Percentiles rank a stretch among this genome's conserved stretches.
Conservation (phyloP, 2,329 filamentous ascomycete species). For the Pyrenochaeta sp. region DNA sequence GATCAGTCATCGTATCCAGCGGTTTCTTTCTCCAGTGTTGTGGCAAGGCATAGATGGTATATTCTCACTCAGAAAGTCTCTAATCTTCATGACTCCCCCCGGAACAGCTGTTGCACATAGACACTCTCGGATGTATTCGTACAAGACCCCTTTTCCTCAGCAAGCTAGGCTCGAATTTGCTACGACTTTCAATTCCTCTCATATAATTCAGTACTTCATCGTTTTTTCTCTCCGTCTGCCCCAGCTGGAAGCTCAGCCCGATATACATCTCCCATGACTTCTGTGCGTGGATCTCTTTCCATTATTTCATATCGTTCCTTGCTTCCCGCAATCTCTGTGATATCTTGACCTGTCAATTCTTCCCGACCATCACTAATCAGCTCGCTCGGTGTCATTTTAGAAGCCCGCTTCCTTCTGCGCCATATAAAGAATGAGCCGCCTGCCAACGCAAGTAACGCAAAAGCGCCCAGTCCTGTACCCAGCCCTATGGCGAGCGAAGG, state of each 20-base stretch:
- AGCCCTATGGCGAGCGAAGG: conserved; percentile 2
- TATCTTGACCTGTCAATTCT: neutral
- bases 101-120: too few species aligned
- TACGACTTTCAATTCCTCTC: too few species aligned
- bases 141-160: too few species aligned
- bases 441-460: neutral
- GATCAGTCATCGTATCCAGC: too few species aligned
- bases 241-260: conserved; percentile 1
- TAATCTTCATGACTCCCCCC: too few species aligned
- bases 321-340: neutral
- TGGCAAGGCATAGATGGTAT: too few species aligned
- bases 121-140: too few species aligned
- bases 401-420: neutral
- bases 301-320: conserved; percentile 1
- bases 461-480: neutral
- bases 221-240: too few species aligned
- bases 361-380: neutral
- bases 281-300: neutral
- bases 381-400: neutral
- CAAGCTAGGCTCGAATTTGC: too few species aligned
- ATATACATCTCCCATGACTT: neutral
- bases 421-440: neutral
- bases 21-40: too few species aligned
- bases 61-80: too few species aligned
- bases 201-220: too few species aligned